These are phyloP conservation scores for Lipomyces sp. DNA, from an alignment of 805 yeast genomes.

Conservation along the genomic window DNA sequence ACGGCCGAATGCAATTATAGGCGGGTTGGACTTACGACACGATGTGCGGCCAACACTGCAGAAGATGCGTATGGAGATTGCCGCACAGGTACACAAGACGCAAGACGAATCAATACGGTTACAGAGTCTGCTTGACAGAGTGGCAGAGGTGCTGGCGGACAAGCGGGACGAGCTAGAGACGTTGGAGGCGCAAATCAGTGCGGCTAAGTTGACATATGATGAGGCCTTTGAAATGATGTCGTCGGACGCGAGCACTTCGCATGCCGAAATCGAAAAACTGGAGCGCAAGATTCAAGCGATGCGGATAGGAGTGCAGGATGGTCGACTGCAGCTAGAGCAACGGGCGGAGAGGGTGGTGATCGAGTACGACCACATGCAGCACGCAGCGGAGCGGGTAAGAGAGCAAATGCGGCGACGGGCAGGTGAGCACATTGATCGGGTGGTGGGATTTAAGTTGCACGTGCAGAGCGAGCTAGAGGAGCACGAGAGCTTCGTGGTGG, in stretches of 20 bases:
- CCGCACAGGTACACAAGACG: constrained; percentile 45
- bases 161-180: constrained; percentile 56
- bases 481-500: constrained; percentile 48
- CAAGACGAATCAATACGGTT: constrained; percentile 58
- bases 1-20: constrained; percentile 44
- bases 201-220: constrained; percentile 53
- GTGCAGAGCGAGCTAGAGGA: constrained; percentile 64
- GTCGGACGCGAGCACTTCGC: constrained; percentile 51
- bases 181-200: constrained; percentile 54
- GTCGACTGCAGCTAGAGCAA: constrained; percentile 48
- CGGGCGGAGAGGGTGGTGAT: constrained; percentile 51
- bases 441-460: constrained; percentile 62
- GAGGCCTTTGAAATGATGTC: constrained; percentile 54
- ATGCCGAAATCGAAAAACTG: constrained; percentile 62
- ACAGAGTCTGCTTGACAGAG: constrained; percentile 57
- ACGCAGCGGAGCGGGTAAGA: constrained; percentile 48
- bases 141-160: constrained; percentile 54
- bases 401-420: constrained; percentile 52
- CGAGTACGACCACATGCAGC: constrained; percentile 51
- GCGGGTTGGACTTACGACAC: constrained; percentile 42
- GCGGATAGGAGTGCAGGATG: constrained; percentile 49
- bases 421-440: constrained; percentile 55
- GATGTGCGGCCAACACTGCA: constrained; percentile 41
- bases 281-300: constrained; percentile 56
- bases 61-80: constrained; percentile 48